Conservation (phyloP, 305 asterid species). For the Fraxinus paxiana region DNA sequence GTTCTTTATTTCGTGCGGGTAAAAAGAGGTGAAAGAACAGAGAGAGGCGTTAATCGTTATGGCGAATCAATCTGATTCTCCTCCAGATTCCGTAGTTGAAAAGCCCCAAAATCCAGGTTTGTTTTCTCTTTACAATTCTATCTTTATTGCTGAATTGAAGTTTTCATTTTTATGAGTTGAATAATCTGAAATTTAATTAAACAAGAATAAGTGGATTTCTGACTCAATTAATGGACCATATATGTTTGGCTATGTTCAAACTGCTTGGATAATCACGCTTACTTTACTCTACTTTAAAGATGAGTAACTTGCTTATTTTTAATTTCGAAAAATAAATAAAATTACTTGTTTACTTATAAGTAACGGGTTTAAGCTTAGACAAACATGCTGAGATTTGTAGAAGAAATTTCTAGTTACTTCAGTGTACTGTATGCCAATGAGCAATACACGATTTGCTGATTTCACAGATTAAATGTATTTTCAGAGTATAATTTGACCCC, state of each 20-base stretch:
- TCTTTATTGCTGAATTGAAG: slow-evolving; percentile 15
- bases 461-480: not conserved
- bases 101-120: slow-evolving; percentile 42
- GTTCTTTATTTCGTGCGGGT: not conserved
- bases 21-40: not conserved
- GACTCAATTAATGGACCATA: not conserved
- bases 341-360: not conserved
- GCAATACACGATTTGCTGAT: not conserved
- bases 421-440: not conserved
- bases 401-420: not conserved
- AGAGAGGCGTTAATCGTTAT: slow-evolving; percentile 12
- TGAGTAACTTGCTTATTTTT: not conserved
- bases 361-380: not conserved
- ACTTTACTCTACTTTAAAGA: not conserved
- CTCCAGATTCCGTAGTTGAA: slow-evolving; percentile 34
- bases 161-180: not conserved
- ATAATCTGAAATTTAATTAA: not conserved
- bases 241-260: not conserved
- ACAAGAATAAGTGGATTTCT: slow-evolving; percentile 13
- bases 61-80: slow-evolving; percentile 38
- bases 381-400: not conserved
- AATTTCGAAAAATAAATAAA: not conserved
- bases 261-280: not conserved
- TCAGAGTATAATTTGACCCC: not conserved
- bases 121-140: not conserved